Base-by-base conservation (phyloP, 2,329 filamentous ascomycete species). In the Exophiala xenobiotica region DNA sequence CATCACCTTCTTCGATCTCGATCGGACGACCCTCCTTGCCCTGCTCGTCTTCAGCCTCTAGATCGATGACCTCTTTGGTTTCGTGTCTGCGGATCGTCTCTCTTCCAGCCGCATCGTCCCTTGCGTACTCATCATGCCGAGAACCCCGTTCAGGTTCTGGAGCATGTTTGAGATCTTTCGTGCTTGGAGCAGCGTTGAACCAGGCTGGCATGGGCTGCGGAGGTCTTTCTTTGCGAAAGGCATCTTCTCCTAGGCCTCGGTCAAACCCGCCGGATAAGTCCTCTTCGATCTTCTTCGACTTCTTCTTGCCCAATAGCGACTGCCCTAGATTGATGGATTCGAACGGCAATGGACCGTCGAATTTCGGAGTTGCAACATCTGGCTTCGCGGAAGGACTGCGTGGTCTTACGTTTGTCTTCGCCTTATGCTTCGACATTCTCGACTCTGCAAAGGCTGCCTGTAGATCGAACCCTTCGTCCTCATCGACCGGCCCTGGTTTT, bases 261-360 rank as follows among this genome's bases (percentile, higher is more conserved):
- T 86, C 79, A 61, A 90, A 89, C 0, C 86, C 87, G 18, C 86
- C 86, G 29, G 81, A 78, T 53, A 74, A 68, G 4, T 80, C 78
- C 46, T 79, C 74, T 51, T 79, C 71, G 46, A 73, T 72, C 58
- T 69, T 76, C 63, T 74, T 74, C 72, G 72, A 77, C 61, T 74
- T 80, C 67, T 74, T 79, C 67, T 71, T 78, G 22, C 72, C 74
- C 11, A 73, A 67, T 8, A 74, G 68, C 27, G 81, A 85, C 45
- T 81, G 84, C 38, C 87, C 83, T 1, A 96, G 77, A 64, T 90
- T 78, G 5, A 86, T 71, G 44, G 79, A 92, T 61, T 96, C 90
- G 64, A 99, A 99, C 0, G 93, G 93, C 4, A 99, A 70, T 0
- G 91, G 90, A 0, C 92, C 92, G 58, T 82, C 81, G 64, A 95